Base-by-base conservation (phyloP, 2,329 filamentous ascomycete genomes). In the Aspergillus piperis region DNA sequence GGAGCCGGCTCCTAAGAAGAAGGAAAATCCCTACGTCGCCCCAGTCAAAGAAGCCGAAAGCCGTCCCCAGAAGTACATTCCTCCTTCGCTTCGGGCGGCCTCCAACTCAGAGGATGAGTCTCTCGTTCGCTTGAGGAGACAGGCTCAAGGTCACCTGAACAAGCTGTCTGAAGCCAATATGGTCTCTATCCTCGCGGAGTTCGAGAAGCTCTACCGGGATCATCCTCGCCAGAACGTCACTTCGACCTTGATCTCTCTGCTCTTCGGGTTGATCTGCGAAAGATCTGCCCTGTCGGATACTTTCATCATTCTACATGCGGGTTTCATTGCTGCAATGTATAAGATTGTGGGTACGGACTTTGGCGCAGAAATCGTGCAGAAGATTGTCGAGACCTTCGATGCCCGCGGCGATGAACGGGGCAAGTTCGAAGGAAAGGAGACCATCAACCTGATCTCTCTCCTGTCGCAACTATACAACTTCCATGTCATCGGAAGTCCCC, bases 391-490 rank as follows among this genome's bases (percentile, higher is more conserved):
- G 50, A 85, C 88, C 8, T 92, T 98, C 71, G 87, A 90, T 63
- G 80, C 83, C 17, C 81, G 87, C 61, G 90, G 91, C 65, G 80
- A 79, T 64, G 64, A 74, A 56, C 59, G 73, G 73, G 77, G 77
- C 6, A 66, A 70, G 5, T 74, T 73, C 15, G 66, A 73, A 59
- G 77, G 77, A 42, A 92, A 92, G 71, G 84, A 88, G 58, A 82
- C 84, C 1, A 83, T 88, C 8, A 96, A 99, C 73, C 76, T 97
- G 47, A 84, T 96, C 30, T 90, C 90, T 1, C 84, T 98, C 30
- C 80, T 98, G 13, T 88, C 93, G 0, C 88, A 96, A 70, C 82
- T 98, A 41, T 99, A 98, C 78, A 93, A 91, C 53, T 96, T 99
- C 71, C 91, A 96, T 69, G 87, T 97, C 21, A 84, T 97, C 48